Evolutionary conservation across 2,329 filamentous ascomycete genomes (phyloP).

Genomic region (Aspergillus novoparasiticus): DNA sequence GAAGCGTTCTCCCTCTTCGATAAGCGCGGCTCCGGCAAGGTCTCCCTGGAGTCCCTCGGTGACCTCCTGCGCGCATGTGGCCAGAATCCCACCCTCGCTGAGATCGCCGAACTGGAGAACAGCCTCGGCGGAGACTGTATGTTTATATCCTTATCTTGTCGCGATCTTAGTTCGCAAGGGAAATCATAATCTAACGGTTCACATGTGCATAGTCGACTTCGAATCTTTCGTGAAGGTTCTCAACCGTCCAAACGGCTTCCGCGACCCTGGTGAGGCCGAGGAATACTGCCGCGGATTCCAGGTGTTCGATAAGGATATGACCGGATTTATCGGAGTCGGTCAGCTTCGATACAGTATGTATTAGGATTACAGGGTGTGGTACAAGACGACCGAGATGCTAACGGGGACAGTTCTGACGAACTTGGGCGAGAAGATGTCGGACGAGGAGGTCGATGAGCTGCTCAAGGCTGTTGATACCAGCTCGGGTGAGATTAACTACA

Average conservation of each 20-base stretch:
- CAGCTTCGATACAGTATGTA: constrained; percentile 82
- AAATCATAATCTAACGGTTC: neutral
- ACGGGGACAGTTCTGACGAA: constrained; percentile 76
- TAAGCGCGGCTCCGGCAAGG: constrained; percentile 96
- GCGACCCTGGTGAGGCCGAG: constrained; percentile 94
- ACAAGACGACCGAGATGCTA: neutral
- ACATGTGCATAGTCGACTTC: constrained; percentile 75
- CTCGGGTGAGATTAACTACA: constrained; percentile 97
- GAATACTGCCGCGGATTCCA: constrained; percentile 99
- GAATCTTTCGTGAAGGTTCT: constrained; percentile 96
- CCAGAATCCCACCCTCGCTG: constrained; percentile 92
- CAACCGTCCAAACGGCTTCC: constrained; percentile 96
- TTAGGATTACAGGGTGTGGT: neutral
- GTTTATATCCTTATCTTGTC: constrained; percentile 42
- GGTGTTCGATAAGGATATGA: constrained; percentile 99
- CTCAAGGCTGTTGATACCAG: constrained; percentile 97
- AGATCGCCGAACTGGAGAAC: constrained; percentile 92
- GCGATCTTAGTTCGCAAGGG: neutral
- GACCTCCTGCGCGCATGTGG: constrained; percentile 95
- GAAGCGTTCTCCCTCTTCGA: constrained; percentile 99
- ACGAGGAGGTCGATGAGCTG: constrained; percentile 97
- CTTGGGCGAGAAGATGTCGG: constrained; percentile 98
- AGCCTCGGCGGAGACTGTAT: constrained; percentile 86
- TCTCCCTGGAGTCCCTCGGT: constrained; percentile 81
- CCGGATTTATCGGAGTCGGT: constrained; percentile 94